Base-by-base conservation (phyloP, 2,329 filamentous ascomycete genomes). In the Paraphoma sp. region DNA sequence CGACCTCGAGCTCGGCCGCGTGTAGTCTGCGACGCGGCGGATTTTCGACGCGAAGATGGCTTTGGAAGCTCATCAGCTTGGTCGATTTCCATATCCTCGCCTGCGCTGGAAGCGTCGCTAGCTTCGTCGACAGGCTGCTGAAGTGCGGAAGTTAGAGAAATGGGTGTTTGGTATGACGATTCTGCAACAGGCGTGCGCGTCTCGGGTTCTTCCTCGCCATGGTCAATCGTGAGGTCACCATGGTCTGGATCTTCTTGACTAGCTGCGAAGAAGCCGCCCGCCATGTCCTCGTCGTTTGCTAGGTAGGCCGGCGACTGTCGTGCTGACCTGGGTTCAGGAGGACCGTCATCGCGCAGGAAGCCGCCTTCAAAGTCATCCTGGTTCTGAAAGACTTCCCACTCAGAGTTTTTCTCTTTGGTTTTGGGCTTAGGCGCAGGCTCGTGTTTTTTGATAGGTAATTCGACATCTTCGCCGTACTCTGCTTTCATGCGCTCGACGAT, bases 381-480 rank as follows among this genome's bases (percentile, higher is more conserved):
- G 4, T 65, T 60, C 6, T 71, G 60, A 29, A 73, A 74, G 1
- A 67, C 68, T 4, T 71, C 68, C 59, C 70, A 76, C 29, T 78
- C 78, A 33, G 72, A 76, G 51, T 81, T 83, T 29, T 78, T 79
- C 4, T 85, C 84, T 42, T 85, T 86, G 59, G 86, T 81, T 1
- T 85, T 81, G 14, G 86, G 83, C 14, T 59, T 51, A 1, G 48
- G 48, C 11, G 47, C 48, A 2, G 43, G 44, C n/a, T 33, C 49
- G 7, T 45, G 79, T 38, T 77, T 74, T 58, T 96, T 91, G 41
- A 96, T 89, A 47, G 92, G 84, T 73, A 95, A 85, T 17, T 70
- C 68, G 4, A 63, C 62, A 29, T 73, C 69, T 0, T 74, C 69
- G 0, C 71, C 71, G 54, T 75, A 75, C 50, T 74, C 70, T 6